Evolutionary conservation across 345 rosid genomes (phyloP), one percentile per base, ranked within the genome.

Genomic region (Sisymbrium altissimum): DNA sequence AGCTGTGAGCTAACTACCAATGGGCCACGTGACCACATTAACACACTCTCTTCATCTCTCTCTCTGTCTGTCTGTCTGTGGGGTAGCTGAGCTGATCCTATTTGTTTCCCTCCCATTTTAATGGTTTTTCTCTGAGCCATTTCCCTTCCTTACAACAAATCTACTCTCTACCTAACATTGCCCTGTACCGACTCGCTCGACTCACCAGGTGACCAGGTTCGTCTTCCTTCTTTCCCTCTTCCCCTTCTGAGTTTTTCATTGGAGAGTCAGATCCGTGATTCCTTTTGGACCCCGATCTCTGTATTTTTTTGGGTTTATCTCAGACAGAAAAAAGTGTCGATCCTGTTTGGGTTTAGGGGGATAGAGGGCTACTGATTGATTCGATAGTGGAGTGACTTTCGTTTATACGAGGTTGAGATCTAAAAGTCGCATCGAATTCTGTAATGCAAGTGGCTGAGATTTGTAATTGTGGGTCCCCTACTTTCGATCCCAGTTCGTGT

Each of bases 1-100:
- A 56, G 74, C 15, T 57, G 67, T 68, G 67, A 70, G 70, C 85
- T 79, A 84, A 82, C 88, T 50, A 77, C 79, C 86, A 67, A 33
- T 10, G 44, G 44, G 81, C 84, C 88, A 84, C 78, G 33, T 18
- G 67, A 52, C 64, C 56, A 29, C 55, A 12, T 75, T 60, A 53
- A 15, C 67, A 29, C 79, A n/a, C 19, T 7, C 32, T 5, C 46
- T 54, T 66, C 77, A 12, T 41, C 46, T 43, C 46, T 41, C 44
- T 35, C 59, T 73, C 66, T 70, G 71, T 40, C 3, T 39, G 13
- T 12, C 6, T 9, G 40, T 19, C 57, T 27, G 29, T 27, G 29
- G 1, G 29, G 29, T 27, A 29, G 68, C 75, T 57, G 75, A 57
- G 48, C 44, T 62, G 23, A 68, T 48, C 38, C 32, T 46, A 38